Percentiles rank a stretch among this genome's conserved stretches.
Evolutionary conservation across 495 filamentous ascomycete species (phyloP).

Genomic region (Annulohypoxylon bovei): DNA sequence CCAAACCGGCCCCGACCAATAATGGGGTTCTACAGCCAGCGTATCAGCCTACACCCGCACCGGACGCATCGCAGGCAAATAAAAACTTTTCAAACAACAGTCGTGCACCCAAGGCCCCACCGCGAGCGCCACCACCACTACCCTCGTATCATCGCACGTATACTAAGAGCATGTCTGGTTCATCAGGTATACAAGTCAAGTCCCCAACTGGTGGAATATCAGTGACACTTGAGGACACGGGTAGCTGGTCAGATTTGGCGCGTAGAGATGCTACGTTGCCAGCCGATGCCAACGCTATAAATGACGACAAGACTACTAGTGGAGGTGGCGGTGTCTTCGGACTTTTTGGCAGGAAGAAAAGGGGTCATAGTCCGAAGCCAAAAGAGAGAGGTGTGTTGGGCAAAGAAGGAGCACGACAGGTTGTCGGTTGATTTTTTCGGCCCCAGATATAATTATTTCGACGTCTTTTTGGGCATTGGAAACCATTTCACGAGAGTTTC

Average conservation of each 20-base stretch:
- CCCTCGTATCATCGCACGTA: slow-evolving; percentile 62
- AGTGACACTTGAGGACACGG: slow-evolving; percentile 86
- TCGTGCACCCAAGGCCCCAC: slow-evolving; percentile 20
- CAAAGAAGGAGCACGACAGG: slow-evolving; percentile 89
- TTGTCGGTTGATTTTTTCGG: slow-evolving; percentile 59
- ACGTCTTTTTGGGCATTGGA: slow-evolving; percentile 14
- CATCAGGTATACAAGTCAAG: slow-evolving; percentile 67
- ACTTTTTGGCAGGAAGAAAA: slow-evolving; percentile 86
- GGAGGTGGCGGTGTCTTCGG: slow-evolving; percentile 80
- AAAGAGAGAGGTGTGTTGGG: slow-evolving; percentile 93
- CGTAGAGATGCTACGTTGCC: slow-evolving; percentile 83
- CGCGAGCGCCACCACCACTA: slow-evolving; percentile 50
- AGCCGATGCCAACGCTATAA: slow-evolving; percentile 66
- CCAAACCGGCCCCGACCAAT: slow-evolving; percentile 41
- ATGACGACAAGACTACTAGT: slow-evolving; percentile 53
- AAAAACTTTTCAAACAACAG: slow-evolving; percentile 46
- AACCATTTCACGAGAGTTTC: background rate
- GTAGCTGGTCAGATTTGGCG: slow-evolving; percentile 89
- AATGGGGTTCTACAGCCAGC: slow-evolving; percentile 39
- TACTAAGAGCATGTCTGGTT: slow-evolving; percentile 49
- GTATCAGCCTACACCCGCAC: slow-evolving; percentile 33
- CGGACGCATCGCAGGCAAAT: slow-evolving; percentile 30
- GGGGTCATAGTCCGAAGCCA: slow-evolving; percentile 91
- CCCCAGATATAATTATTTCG: slow-evolving; percentile 14
- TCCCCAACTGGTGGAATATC: slow-evolving; percentile 88